phyloP scores from a whole-genome alignment of 345 rosid genomes.

The Camelina neglecta region DNA sequence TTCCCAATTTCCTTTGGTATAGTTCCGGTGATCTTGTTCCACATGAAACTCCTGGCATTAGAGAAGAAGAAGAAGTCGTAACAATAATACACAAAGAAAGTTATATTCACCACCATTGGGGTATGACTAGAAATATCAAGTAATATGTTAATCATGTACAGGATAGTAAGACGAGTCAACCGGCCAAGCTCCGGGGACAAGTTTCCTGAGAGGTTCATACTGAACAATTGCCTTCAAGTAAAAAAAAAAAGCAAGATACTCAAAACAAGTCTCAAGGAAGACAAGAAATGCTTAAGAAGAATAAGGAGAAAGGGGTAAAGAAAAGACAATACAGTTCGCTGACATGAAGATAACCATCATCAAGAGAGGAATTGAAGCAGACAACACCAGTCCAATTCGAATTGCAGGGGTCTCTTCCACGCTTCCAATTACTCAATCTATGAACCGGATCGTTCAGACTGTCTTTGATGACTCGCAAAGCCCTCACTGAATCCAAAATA shows the following conservation, averaged over 20 bases:
- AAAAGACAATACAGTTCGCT: conserved; percentile 62
- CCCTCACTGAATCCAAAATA: conserved; percentile 55
- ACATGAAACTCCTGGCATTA: conserved; percentile 88
- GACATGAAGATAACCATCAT: conserved; percentile 84
- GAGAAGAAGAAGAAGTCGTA: conserved; percentile 15
- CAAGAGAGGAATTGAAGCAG: conserved; percentile 59
- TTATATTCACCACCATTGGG: not conserved
- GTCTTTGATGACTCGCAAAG: conserved; percentile 59
- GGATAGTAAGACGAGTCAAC: conserved; percentile 62
- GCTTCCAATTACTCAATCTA: conserved; percentile 73
- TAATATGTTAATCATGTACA: conserved; percentile 54
- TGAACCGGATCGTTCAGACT: conserved; percentile 63
- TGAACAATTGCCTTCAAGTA: conserved; percentile 70
- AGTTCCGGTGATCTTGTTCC: conserved; percentile 80
- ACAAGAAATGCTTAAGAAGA: not conserved
- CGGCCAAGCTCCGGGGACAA: conserved; percentile 83
- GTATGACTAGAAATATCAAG: not conserved
- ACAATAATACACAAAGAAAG: conserved; percentile 18
- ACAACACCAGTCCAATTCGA: conserved; percentile 93
- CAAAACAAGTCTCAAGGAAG: conserved; percentile 1
- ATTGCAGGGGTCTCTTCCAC: conserved; percentile 76
- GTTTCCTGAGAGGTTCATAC: conserved; percentile 76
- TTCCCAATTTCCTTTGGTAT: conserved; percentile 94
- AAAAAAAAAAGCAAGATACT: not conserved
- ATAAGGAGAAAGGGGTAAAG: conserved; percentile 28